Evolutionary conservation across 2,329 filamentous ascomycete species (phyloP), one percentile per base, ranked within the genome.

Genomic region (Geosmithia morbida): DNA sequence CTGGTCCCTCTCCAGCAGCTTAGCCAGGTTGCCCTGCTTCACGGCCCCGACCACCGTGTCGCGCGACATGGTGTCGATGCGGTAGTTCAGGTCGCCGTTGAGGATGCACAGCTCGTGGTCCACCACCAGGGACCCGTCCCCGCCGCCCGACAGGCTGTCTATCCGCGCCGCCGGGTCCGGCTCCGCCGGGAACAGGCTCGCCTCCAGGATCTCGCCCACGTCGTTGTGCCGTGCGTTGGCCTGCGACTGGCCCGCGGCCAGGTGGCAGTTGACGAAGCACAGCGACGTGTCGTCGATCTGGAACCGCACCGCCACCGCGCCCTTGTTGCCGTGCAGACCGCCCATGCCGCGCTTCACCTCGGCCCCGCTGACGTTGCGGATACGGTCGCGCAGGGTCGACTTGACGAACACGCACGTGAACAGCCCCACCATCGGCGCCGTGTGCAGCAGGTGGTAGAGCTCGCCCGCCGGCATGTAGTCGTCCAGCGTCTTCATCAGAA

Each of bases 101-200:
- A 97, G 67, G 44, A 98, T 80, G 62, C 90, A 96, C n/a, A 98
- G 83, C 65, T 98, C 92, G 59, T 98, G 92, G 59, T 98, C 92
- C 49, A 97, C 72, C 49, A 98, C 86, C 83, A 96, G 88, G 41
- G 81, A 83, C 7, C 92, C 92, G 60, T 98, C 92, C 43, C 92
- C 92, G n/a, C 92, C 92, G 22, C 87, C 86, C 7, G 88, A 77
- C 59, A 83, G 98, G 52, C 79, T 84, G 61, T 95, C 86, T 39
- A 85, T 73, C 7, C 87, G 77, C 4, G 76, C 70, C 3, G 68
- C 72, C 0, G 79, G 67, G 53, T 89, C 85, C 42, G 73, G 72
- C 59, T 92, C 85, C 1, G 72, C 63, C 0, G 87, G 84, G n/a
- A 98, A 71, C 6, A 85, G 71, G 18, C 76, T 72, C 2, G 82